Percentiles rank a stretch among this genome's conserved stretches.
phyloP scores from a whole-genome alignment of 2,329 filamentous ascomycete species.

The Tolypocladium tropicale region DNA sequence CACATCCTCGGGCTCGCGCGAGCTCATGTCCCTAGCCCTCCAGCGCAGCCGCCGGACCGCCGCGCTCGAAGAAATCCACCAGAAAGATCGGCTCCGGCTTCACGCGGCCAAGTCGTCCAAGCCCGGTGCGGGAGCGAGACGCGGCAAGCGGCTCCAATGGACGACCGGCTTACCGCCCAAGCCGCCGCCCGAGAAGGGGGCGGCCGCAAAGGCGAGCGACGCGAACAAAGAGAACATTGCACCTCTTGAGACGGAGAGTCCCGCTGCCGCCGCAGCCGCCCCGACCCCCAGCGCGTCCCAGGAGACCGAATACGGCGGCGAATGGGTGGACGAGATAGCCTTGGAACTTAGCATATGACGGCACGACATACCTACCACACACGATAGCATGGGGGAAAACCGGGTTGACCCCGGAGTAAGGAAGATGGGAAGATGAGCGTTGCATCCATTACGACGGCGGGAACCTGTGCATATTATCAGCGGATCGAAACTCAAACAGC shows the following conservation, averaged over 20 bases:
- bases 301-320: constrained; percentile 27
- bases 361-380: background rate
- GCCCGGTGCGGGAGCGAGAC: background rate
- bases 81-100: constrained; percentile 8
- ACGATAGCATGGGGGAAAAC: background rate
- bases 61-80: constrained; percentile 17
- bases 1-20: constrained; percentile 24
- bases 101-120: constrained; percentile 8
- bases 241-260: constrained; percentile 1
- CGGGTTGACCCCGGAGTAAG: too few species aligned
- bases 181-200: background rate
- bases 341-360: constrained; percentile 15
- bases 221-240: constrained; percentile 15
- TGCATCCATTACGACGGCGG: background rate
- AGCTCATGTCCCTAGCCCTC: constrained; percentile 21
- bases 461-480: background rate
- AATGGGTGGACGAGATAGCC: constrained; percentile 26
- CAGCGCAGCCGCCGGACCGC: constrained; percentile 24
- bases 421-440: background rate
- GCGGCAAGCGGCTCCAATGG: background rate
- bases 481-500: background rate
- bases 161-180: background rate
- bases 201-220: background rate
- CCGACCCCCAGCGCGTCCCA: constrained; percentile 19
- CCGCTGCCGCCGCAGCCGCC: background rate